Evolutionary conservation across 441 rosid genomes (phyloP), one percentile per base, ranked within the genome.

Genomic region (Brassica balearica): DNA sequence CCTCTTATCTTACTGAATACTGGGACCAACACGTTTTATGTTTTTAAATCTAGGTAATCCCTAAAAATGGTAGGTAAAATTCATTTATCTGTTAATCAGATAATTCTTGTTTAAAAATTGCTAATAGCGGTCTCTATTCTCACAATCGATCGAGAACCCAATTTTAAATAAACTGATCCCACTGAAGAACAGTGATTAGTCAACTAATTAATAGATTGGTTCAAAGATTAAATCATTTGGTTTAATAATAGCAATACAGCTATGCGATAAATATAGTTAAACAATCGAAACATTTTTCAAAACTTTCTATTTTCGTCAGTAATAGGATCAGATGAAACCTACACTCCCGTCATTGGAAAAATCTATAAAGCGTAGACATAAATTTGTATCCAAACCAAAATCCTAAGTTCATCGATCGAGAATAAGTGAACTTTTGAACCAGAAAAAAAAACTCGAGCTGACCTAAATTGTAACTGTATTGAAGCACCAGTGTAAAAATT

Each of bases 1-100:
- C 4, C 48, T 63, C 5, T 25, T 64, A n/a, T 77, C 62, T 72
- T 63, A 71, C 68, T 67, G 8, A 29, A 51, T 27, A 8, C 32
- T 67, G 63, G 73, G 73, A 48, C 73, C 73, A 66, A 60, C 73
- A 41, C 72, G 65, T 36, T 7, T 9, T 59, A 38, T 64, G 66
- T 15, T 9, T 9, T 43, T 12, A 43, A 11, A 11, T 11, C 19
- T 65, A 23, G 71, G 56, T 20, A 34, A 19, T 19, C 29, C 48
- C 60, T 6, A 3, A 55, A 27, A 6, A 27, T 77, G 19, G 65
- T 55, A 55, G 38, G 48, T 64, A 55, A 8, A 36, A 60, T 12
- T 46, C 34, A 36, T 55, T 6, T 6, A n/a, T 48, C 9, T 62
- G 43, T 32, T 48, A 62, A 29, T 60, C 68, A 12, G 1, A 19